Base-by-base conservation (phyloP, 2,329 filamentous ascomycete species). In the Dryadomyces quercus-mongolicae region DNA sequence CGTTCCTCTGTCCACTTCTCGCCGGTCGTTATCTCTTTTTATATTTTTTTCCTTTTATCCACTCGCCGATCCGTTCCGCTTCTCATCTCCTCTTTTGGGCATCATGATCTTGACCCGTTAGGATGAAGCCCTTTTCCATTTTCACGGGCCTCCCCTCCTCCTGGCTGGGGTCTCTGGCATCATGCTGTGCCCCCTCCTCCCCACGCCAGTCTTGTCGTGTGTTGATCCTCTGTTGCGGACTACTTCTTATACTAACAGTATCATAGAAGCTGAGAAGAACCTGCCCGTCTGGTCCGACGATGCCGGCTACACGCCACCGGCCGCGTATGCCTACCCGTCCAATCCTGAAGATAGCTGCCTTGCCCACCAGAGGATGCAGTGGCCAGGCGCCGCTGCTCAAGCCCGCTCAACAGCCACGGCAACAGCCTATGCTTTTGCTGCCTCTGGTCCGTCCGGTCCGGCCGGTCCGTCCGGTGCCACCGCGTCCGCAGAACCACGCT, bases 121-220 rank as follows among this genome's bases (percentile, higher is more conserved):
- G 18, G 44, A 38, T 40, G 36, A 40, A 13, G n/a, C 21, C 49
- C 46, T 45, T 46, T 16, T 54, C 66, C 62, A 69, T 72, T 62
- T 64, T 73, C 58, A 63, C 65, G 63, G 68, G 69, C 62, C 65
- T 67, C 48, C 70, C 69, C 62, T 62, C 68, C 56, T 73, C 73
- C 57, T 78, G 74, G 72, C 68, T 77, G 56, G 67, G 69, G 59
- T 71, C 69, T 55, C 58, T 77, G 58, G 66, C 68, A 55, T 66
- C 68, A 55, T 77, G 75, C 62, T 77, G 74, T 62, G 62, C 64
- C 58, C 68, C 71, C 58, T 50, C 57, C 1, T 56, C 58, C 2
- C 54, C 55, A 9, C 49, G 44, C 18, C 25, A 36, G 38, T 36
- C 40, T 12, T 34, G 48, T 13, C 40, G 51, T 34, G 18, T 21